A percentile compares a stretch with the other conserved stretches of the same genome.
These are phyloP conservation scores for Tulasnella sp. DNA, from an alignment of 768 basidiomycete genomes.

Conservation along the genomic window DNA sequence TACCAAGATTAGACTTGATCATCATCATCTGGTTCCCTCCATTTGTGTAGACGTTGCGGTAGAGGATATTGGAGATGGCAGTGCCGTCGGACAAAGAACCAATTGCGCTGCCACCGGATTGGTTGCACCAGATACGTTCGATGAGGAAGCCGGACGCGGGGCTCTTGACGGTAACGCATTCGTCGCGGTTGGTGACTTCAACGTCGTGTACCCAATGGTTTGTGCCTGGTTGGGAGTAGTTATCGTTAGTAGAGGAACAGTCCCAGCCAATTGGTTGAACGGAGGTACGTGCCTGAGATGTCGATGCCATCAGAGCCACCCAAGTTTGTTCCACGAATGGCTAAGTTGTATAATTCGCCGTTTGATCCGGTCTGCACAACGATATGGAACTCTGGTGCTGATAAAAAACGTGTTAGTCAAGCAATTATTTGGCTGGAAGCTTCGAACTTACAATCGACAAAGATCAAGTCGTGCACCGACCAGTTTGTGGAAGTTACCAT, in stretches of 20 bases:
- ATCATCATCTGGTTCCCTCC: conserved; percentile 28
- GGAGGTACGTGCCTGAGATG: conserved; percentile 20
- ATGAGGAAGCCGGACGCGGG: conserved; percentile 27
- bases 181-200: conserved; percentile 27
- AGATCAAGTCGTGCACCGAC: conserved; percentile 27
- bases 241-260: no score
- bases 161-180: conserved; percentile 30
- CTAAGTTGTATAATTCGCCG: conserved; percentile 28
- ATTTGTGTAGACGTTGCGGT: conserved; percentile 25
- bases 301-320: conserved; percentile 28
- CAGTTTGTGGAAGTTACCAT: conserved; percentile 25
- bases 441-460: conserved; percentile 24
- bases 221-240: conserved; percentile 5
- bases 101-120: conserved; percentile 27
- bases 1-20: conserved; percentile 24
- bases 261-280: not conserved
- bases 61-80: conserved; percentile 24
- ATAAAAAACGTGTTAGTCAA: not conserved
- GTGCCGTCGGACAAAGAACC: conserved; percentile 25
- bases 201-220: conserved; percentile 30
- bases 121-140: conserved; percentile 30
- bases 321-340: conserved; percentile 25
- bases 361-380: conserved; percentile 25
- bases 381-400: conserved; percentile 28
- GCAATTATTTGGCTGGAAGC: not conserved